A percentile compares a stretch with the other conserved stretches of the same genome.
Conservation (phyloP, 345 rosid genomes). For the Salix caprea region DNA sequence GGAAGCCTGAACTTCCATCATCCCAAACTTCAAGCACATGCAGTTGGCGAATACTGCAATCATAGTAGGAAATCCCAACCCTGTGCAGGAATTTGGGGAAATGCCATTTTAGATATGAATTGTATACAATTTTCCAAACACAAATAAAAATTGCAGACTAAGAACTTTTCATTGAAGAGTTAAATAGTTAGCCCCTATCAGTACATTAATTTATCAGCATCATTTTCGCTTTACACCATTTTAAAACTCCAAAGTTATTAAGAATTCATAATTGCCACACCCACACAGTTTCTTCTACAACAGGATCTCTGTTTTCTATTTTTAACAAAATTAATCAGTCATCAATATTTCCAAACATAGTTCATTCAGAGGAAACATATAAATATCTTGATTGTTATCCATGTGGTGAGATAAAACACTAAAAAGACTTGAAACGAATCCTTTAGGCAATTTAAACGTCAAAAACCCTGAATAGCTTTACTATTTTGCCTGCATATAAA, state of each 20-base stretch:
- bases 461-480: too few relatives aligned
- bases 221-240: neutral
- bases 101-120: neutral
- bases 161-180: too few relatives aligned
- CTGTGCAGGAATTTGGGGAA: slow-evolving; percentile 28
- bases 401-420: too few relatives aligned
- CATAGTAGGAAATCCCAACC: slow-evolving; percentile 87
- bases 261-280: neutral
- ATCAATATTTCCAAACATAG: neutral
- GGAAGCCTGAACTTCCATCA: slow-evolving; percentile 67
- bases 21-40: slow-evolving; percentile 94
- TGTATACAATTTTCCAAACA: neutral
- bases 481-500: too few relatives aligned
- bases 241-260: neutral
- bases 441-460: too few relatives aligned
- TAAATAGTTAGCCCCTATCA: too few relatives aligned
- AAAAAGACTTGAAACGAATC: too few relatives aligned
- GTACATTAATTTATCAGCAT: too few relatives aligned
- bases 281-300: neutral
- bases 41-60: slow-evolving; percentile 73
- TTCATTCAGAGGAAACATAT: neutral
- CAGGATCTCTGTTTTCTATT: neutral
- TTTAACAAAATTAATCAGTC: neutral
- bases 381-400: neutral
- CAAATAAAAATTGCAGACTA: too few relatives aligned